phyloP scores from a whole-genome alignment of 1,284 basidiomycete species.

The Cystobasidium slooffiae region DNA sequence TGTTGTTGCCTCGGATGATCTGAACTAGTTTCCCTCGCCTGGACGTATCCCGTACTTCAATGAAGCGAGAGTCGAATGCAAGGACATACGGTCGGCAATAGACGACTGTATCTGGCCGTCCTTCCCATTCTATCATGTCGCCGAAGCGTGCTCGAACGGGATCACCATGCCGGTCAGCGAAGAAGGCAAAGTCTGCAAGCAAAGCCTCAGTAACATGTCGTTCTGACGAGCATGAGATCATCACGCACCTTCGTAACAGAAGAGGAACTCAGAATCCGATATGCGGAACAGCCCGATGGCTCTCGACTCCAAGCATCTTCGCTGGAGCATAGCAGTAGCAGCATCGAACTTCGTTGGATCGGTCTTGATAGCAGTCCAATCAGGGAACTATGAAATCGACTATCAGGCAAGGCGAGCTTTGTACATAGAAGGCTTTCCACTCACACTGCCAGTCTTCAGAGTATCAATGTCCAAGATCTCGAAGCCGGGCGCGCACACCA shows the following conservation, averaged over 20 bases:
- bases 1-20: slow-evolving; percentile 79
- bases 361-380: slow-evolving; percentile 39
- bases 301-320: slow-evolving; percentile 70
- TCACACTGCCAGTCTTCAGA: slow-evolving; percentile 44
- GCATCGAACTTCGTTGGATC: slow-evolving; percentile 36
- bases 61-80: slow-evolving; percentile 86
- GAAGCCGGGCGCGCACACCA: slow-evolving; percentile 69
- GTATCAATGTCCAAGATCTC: slow-evolving; percentile 86
- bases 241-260: slow-evolving; percentile 82
- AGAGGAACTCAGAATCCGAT: slow-evolving; percentile 74
- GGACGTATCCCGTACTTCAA: slow-evolving; percentile 82
- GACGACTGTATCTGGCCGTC: slow-evolving; percentile 81
- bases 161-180: slow-evolving; percentile 83
- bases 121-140: slow-evolving; percentile 91
- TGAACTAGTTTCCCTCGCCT: slow-evolving; percentile 83
- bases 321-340: slow-evolving; percentile 38
- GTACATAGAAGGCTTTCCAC: background rate
- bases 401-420: background rate
- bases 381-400: slow-evolving; percentile 32
- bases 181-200: slow-evolving; percentile 80
- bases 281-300: slow-evolving; percentile 88
- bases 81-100: slow-evolving; percentile 87
- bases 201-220: background rate
- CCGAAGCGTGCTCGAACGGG: slow-evolving; percentile 65
- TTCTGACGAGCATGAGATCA: background rate